Evolutionary conservation across 306 rosid genomes (phyloP).

Genomic region (Abrus pulchellus): DNA sequence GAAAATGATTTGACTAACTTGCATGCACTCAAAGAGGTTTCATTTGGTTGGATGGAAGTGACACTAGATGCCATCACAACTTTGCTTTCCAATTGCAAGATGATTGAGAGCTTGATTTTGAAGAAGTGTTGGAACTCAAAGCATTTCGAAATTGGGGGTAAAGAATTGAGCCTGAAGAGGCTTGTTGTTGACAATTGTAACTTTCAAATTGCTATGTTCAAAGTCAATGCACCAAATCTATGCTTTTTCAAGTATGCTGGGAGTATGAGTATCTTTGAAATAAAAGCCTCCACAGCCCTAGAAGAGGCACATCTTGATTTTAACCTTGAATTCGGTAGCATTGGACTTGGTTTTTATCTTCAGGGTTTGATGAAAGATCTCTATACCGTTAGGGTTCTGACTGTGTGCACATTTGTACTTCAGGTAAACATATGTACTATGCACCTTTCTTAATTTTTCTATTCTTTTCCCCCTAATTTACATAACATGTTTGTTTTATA

Average conservation of each 20-base stretch:
- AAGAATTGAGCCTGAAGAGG: background rate
- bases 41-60: constrained; percentile 9
- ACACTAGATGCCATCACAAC: background rate
- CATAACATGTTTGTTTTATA: too few relatives aligned
- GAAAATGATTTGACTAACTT: background rate
- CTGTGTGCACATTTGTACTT: background rate
- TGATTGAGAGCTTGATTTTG: constrained; percentile 25
- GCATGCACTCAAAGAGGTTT: constrained; percentile 14
- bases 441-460: too few relatives aligned
- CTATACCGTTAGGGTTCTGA: constrained; percentile 7
- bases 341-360: background rate
- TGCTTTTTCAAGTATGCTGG: constrained; percentile 28
- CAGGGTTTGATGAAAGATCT: background rate
- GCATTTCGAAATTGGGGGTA: background rate
- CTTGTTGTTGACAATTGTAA: constrained; percentile 21
- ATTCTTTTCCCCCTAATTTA: too few relatives aligned
- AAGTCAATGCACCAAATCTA: constrained; percentile 36
- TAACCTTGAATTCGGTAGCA: background rate
- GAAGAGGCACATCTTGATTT: constrained; percentile 39
- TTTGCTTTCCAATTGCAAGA: background rate
- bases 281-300: background rate
- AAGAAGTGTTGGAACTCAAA: constrained; percentile 5
- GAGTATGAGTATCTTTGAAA: background rate
- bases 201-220: background rate
- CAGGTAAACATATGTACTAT: background rate